Evolutionary conservation across 2,329 filamentous ascomycete genomes (phyloP).

Genomic region (Ceratocystis huliohia): DNA sequence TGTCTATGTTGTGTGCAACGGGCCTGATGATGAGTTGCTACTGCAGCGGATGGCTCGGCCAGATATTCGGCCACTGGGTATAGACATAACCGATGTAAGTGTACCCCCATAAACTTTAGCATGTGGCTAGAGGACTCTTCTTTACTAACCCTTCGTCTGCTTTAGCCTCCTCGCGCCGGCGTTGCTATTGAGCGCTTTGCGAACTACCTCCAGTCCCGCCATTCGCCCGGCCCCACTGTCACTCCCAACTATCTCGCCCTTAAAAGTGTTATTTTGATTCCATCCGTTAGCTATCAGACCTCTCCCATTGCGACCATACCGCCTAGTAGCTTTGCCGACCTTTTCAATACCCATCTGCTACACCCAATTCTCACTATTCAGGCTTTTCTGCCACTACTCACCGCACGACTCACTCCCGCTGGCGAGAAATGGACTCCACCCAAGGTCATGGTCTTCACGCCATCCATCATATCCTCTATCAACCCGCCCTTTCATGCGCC

Average conservation of each 20-base stretch:
- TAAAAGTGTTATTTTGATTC: constrained; percentile 70
- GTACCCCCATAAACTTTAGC: too few species aligned
- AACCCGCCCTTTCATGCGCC: constrained; percentile 70
- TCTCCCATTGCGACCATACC: constrained; percentile 77
- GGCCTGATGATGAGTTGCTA: constrained; percentile 69
- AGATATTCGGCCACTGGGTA: constrained; percentile 68
- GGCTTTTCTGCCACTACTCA: constrained; percentile 72
- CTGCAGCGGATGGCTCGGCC: constrained; percentile 63
- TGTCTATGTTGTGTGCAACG: constrained; percentile 78
- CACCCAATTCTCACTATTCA: constrained; percentile 82
- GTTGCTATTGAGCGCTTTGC: constrained; percentile 60
- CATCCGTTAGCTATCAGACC: constrained; percentile 65
- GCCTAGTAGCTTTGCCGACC: constrained; percentile 72
- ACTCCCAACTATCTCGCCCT: constrained; percentile 64
- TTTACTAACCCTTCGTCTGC: not conserved
- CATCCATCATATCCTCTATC: constrained; percentile 67
- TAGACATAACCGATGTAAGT: constrained; percentile 71
- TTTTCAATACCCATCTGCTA: constrained; percentile 82
- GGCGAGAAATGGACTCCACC: constrained; percentile 42
- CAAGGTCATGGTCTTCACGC: constrained; percentile 65
- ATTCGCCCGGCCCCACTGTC: constrained; percentile 62
- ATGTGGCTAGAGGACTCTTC: too few species aligned
- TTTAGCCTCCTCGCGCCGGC: constrained; percentile 53
- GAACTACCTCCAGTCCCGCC: constrained; percentile 57
- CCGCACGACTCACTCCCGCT: constrained; percentile 43